Base-by-base conservation (phyloP, 202 grass and related monocot genomes). In the Brachypodium distachyon region DNA sequence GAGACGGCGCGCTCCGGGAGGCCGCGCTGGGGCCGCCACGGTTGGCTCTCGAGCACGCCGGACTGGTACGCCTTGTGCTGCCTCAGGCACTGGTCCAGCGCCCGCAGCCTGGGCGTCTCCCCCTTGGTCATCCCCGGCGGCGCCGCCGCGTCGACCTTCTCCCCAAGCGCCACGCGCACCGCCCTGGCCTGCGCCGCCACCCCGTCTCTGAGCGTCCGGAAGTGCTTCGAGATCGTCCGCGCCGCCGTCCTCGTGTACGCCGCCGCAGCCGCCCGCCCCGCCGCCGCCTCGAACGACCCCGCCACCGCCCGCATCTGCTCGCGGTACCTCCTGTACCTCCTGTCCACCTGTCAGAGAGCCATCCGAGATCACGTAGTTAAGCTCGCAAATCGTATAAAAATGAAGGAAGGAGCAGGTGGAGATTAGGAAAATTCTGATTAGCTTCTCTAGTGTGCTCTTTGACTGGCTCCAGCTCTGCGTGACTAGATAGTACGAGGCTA, bases 21-120 rank as follows among this genome's bases (percentile, higher is more conserved):
- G 17, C 93, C 93, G 9, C 93, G 81, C 85, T 97, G 93, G 41
- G 93, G 93, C 1, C 93, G 82, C 93, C 93, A 97, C 8, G 93
- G 87, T 44, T 90, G 89, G 84, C 47, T 87, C 36, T 97, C 90
- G 72, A 92, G 82, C 51, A 87, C 71, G 40, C 85, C 93, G 27
- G 76, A 57, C 67, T 97, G 93, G 36, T 97, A 78, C 8, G 85
- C 80, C 76, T 78, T 90, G 74, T 97, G 87, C 83, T 97, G 93
- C n/a, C 90, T 60, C 0, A 97, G 80, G 77, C 87, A 88, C 84
- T 97, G 93, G 83, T 97, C 93, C n/a, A 97, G 85, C 61, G 84
- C 49, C 25, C 89, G 80, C 6, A 97, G 84, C 76, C 87, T 76
- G 9, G 93, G 93, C 60, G 93, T 97, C 87, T 90, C 87, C 17